phyloP scores from a whole-genome alignment of 2,329 filamentous ascomycete species.

The Colletotrichum lupini region DNA sequence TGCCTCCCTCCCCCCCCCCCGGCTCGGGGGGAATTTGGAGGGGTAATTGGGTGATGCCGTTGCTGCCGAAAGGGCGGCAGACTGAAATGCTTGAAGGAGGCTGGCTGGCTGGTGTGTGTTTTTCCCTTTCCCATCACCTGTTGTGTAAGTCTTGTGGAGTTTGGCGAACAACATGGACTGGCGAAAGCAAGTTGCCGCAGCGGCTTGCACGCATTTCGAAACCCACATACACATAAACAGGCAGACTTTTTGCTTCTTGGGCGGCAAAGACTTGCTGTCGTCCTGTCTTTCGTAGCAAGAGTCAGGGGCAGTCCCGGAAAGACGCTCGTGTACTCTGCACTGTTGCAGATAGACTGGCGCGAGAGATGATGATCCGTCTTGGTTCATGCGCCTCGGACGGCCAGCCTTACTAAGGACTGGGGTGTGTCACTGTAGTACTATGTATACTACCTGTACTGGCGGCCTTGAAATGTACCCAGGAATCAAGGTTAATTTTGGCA shows the following conservation, averaged over 20 bases:
- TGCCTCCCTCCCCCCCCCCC: neutral
- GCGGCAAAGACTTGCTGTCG: conserved; percentile 1
- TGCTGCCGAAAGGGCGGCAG: conserved; percentile 21
- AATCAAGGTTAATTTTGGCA: conserved; percentile 16
- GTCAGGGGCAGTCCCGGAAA: conserved; percentile 12
- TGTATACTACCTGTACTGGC: neutral
- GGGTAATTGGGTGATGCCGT: conserved; percentile 18
- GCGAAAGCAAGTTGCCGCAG: conserved; percentile 7
- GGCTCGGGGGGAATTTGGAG: conserved; percentile 8
- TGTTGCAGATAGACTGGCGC: conserved; percentile 29
- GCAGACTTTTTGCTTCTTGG: neutral
- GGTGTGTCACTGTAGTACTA: too few species aligned
- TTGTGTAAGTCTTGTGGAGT: neutral
- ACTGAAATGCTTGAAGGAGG: neutral
- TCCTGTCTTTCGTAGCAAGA: conserved; percentile 15
- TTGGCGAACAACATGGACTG: neutral
- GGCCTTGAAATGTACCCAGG: neutral
- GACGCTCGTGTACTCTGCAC: conserved; percentile 4
- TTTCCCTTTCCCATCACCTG: neutral
- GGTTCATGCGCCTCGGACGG: conserved; percentile 25
- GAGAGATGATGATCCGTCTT: conserved; percentile 25
- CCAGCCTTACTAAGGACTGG: conserved; percentile 7
- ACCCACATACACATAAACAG: neutral
- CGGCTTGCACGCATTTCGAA: conserved; percentile 8
- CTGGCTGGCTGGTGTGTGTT: neutral